Conservation (phyloP, 108 stramenopile genomes). For the Parmales sp. region DNA sequence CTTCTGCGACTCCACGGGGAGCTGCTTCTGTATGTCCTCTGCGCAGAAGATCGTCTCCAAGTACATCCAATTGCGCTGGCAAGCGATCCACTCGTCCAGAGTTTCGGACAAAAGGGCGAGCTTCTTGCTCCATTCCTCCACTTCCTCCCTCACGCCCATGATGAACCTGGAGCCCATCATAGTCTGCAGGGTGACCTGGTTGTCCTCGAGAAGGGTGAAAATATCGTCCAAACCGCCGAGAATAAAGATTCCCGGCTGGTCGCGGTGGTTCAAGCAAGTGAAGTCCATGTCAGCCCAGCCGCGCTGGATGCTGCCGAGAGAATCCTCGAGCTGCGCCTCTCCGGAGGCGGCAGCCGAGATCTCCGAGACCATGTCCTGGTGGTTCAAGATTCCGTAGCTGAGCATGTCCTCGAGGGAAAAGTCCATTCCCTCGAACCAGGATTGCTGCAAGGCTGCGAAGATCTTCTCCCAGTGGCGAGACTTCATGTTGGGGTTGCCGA, state of each 20-base stretch:
- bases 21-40: slow-evolving; percentile 61
- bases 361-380: slow-evolving; percentile 29
- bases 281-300: slow-evolving; percentile 39
- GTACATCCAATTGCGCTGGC: slow-evolving; percentile 56
- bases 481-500: slow-evolving; percentile 39
- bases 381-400: slow-evolving; percentile 27
- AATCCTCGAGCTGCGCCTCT: slow-evolving; percentile 44
- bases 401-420: slow-evolving; percentile 34
- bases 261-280: slow-evolving; percentile 25
- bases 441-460: slow-evolving; percentile 39
- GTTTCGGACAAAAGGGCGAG: slow-evolving; percentile 42
- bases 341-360: slow-evolving; percentile 43
- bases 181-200: slow-evolving; percentile 53
- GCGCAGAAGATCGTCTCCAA: slow-evolving; percentile 53
- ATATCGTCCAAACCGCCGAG: slow-evolving; percentile 47
- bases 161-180: slow-evolving; percentile 53
- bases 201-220: slow-evolving; percentile 47
- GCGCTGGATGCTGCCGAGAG: slow-evolving; percentile 24
- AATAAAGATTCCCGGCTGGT: slow-evolving; percentile 36
- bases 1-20: slow-evolving; percentile 44
- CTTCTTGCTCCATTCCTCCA: slow-evolving; percentile 42
- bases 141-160: slow-evolving; percentile 38
- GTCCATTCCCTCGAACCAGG: slow-evolving; percentile 40
- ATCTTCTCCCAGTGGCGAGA: slow-evolving; percentile 35
- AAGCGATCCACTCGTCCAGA: slow-evolving; percentile 46